Conservation (phyloP, 345 rosid species). For the Draba incana region DNA sequence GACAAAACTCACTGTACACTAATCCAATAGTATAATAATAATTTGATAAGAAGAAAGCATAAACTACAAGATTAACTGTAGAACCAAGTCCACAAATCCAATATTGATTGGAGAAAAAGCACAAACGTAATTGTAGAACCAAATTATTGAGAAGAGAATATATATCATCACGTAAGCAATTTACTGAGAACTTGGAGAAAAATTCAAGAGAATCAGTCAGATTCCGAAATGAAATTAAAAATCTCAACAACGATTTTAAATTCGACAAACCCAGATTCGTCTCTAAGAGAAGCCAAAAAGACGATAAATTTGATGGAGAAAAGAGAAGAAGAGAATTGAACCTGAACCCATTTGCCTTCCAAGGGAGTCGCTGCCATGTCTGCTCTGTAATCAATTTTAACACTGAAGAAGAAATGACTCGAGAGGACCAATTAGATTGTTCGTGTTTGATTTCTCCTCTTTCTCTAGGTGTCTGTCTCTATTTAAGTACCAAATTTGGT, state of each 20-base stretch:
- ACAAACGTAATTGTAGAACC: conserved; percentile 1
- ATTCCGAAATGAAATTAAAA: no score
- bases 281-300: background rate
- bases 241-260: no score
- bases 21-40: background rate
- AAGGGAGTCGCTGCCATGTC: conserved; percentile 46
- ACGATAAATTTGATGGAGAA: no score
- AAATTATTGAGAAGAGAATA: background rate
- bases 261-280: conserved; percentile 2
- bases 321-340: conserved; percentile 20
- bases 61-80: background rate
- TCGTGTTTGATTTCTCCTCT: background rate
- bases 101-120: no score
- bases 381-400: background rate
- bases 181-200: no score
- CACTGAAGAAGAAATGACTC: conserved; percentile 13
- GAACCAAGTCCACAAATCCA: no score
- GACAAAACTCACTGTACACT: conserved; percentile 8
- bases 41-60: background rate
- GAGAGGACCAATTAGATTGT: conserved; percentile 4
- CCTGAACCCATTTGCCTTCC: conserved; percentile 78
- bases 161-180: background rate
- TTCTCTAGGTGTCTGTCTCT: background rate
- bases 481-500: conserved; percentile 15
- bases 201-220: no score